Evolutionary conservation across 495 filamentous ascomycete genomes (phyloP), one percentile per base, ranked within the genome.

Genomic region (Aspergillus coremiiformis): DNA sequence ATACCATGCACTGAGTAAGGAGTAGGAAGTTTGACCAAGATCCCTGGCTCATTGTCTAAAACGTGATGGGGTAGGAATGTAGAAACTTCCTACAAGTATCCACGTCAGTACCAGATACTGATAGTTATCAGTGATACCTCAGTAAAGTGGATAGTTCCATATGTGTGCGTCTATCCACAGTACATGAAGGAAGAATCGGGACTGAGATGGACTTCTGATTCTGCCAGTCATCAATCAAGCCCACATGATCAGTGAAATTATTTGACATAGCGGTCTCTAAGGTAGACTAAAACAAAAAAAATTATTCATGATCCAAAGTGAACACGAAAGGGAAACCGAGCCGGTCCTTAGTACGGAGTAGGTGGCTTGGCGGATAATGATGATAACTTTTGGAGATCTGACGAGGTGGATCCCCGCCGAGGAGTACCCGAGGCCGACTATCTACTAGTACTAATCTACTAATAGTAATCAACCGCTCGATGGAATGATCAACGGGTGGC

Each of bases 401-500:
- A 53, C 43, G 43, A 47, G 49, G 49, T 26, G 39, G 44, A 23
- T 53, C 54, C 48, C 54, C 54, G 52, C 54, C 51, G 24, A 27
- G 8, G 8, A 8, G n/a, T n/a, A n/a, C n/a, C n/a, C n/a, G n/a
- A n/a, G n/a, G n/a, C n/a, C n/a, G n/a, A n/a, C n/a, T n/a, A n/a
- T n/a, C n/a, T n/a, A n/a, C n/a, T n/a, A n/a, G n/a, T n/a, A n/a
- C n/a, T n/a, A n/a, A n/a, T n/a, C n/a, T n/a, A n/a, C 3, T 30
- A 4, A 9, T 30, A 7, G 17, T 24, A 48, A 43, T 52, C 43
- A 56, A 56, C 48, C 48, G 54, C 45, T 44, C 49, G 35, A n/a
- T n/a, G n/a, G n/a, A 52, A 57, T 52, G 56, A 58, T 58, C 56
- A 54, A 48, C 56, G 51, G 17, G 43, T 51, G 37, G 41, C 35